These are phyloP conservation scores for Trypanosoma platydactyli DNA, from an alignment of 208 protist species.

Conservation along the genomic window DNA sequence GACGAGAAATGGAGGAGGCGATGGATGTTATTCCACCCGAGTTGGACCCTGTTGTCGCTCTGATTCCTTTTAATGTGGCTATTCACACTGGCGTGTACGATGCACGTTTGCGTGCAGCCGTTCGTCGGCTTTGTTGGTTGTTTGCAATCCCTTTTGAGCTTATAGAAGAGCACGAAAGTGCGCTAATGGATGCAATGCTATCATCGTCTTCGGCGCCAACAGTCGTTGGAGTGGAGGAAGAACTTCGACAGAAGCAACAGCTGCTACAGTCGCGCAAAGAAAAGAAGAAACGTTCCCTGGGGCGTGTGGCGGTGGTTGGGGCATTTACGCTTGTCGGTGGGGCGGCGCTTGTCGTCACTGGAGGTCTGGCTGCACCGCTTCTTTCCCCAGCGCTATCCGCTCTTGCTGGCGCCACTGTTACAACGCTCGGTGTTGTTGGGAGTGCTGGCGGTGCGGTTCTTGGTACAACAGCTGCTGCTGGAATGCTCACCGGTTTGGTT, in stretches of 20 bases:
- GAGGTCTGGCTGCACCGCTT: conserved; percentile 71
- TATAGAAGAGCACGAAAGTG: conserved; percentile 57
- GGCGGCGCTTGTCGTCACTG: conserved; percentile 58
- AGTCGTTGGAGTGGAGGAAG: not conserved
- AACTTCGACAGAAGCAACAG: conserved; percentile 14
- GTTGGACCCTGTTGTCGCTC: conserved; percentile 52
- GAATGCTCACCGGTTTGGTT: conserved; percentile 53
- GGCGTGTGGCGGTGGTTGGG: conserved; percentile 61
- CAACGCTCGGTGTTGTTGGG: conserved; percentile 55
- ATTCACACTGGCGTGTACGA: conserved; percentile 62
- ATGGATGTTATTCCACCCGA: conserved; percentile 40
- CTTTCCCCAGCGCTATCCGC: conserved; percentile 61
- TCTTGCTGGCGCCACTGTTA: conserved; percentile 44
- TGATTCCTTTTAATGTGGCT: conserved; percentile 71
- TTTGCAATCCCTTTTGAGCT: conserved; percentile 58
- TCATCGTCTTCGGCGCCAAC: not conserved
- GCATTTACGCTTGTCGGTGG: conserved; percentile 73
- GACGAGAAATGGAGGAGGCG: conserved; percentile 39
- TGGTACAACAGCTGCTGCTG: conserved; percentile 38
- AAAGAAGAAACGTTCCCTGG: conserved; percentile 37
- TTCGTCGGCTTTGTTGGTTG: conserved; percentile 66
- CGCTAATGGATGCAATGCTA: conserved; percentile 22
- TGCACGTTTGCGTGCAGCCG: conserved; percentile 63
- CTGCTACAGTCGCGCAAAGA: conserved; percentile 39
- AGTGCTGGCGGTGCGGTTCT: conserved; percentile 52